A percentile compares a stretch with the other conserved stretches of the same genome.
Conservation (phyloP, 805 yeast genomes). For the Komagataella populi region DNA sequence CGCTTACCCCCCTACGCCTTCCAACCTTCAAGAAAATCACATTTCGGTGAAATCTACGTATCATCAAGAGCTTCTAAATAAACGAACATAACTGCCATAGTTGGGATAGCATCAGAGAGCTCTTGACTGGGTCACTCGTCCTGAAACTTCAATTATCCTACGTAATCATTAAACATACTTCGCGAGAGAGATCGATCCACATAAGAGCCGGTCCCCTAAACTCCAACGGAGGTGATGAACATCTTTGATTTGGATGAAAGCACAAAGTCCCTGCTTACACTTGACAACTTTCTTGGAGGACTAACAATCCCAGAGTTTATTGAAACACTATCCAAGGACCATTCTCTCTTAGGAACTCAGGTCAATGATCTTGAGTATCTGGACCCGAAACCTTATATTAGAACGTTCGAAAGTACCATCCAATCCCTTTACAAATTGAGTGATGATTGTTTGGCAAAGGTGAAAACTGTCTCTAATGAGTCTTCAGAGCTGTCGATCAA, state of each 20-base stretch:
- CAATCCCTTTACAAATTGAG: conserved; percentile 52
- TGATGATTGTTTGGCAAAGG: conserved; percentile 34
- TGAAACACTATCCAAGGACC: conserved; percentile 64
- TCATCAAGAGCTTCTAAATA: no score
- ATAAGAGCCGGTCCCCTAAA: background rate
- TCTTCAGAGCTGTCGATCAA: conserved; percentile 33
- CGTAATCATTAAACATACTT: background rate
- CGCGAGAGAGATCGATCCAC: background rate
- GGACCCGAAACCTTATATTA: conserved; percentile 89
- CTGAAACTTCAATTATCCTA: background rate
- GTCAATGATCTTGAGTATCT: conserved; percentile 39
- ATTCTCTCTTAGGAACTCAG: conserved; percentile 34
- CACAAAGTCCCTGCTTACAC: conserved; percentile 36
- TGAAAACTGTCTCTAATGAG: background rate
- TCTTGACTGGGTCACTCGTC: no score
- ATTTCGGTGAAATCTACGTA: no score
- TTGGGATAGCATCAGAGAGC: no score
- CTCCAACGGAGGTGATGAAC: background rate
- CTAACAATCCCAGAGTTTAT: conserved; percentile 68
- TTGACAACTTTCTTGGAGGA: conserved; percentile 55
- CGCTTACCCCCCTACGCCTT: background rate
- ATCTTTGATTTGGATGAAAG: conserved; percentile 29
- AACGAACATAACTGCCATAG: no score
- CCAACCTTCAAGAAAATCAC: background rate
- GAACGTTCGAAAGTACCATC: conserved; percentile 82